Base-by-base conservation (phyloP, 148 eudicot genomes). In the Fagopyrum esculentum region DNA sequence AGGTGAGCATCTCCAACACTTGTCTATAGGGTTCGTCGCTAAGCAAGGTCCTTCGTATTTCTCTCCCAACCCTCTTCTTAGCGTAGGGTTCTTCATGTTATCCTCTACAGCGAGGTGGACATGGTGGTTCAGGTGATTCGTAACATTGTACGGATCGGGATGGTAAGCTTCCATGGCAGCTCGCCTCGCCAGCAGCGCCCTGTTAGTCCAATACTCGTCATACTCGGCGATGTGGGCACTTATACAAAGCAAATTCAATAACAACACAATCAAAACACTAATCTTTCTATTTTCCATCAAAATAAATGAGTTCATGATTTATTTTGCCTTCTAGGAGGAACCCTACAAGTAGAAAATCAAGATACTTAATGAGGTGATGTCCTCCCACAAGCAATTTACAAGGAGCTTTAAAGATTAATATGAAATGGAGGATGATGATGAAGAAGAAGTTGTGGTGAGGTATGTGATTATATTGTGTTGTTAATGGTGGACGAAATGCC, bases 21-120 rank as follows among this genome's bases (percentile, higher is more conserved):
- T 74, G 61, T 90, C 96, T 0, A 90, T 90, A 3, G 96, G 96
- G 80, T 88, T 90, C 13, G 90, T 84, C 16, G 88, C 86, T 63
- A 35, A 7, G 76, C 94, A 90, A 45, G 54, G 57, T 3, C 84
- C 84, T 0, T 35, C 64, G 22, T 74, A n/a, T 16, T 76, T 77
- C 3, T 72, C 84, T 47, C 12, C 17, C 7, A 87, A 22, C 30
- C 50, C 82, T 74, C 94, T 87, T 76, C 93, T 81, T 71, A 81
- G 77, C 26, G 51, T 61, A 16, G 85, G 81, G 50, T 43, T 17
- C 46, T 40, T 45, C 55, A 81, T 12, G 71, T 68, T 35, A 5
- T 75, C 76, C 57, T 63, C 75, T 43, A 74, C 50, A 11, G 77
- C 13, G 88, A 52, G n/a, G 7, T 72, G 80, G 10, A 82, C 82